Percentiles rank a stretch among this genome's conserved stretches.
phyloP scores from a whole-genome alignment of 805 yeast genomes.

The Lachancea kluyveri region DNA sequence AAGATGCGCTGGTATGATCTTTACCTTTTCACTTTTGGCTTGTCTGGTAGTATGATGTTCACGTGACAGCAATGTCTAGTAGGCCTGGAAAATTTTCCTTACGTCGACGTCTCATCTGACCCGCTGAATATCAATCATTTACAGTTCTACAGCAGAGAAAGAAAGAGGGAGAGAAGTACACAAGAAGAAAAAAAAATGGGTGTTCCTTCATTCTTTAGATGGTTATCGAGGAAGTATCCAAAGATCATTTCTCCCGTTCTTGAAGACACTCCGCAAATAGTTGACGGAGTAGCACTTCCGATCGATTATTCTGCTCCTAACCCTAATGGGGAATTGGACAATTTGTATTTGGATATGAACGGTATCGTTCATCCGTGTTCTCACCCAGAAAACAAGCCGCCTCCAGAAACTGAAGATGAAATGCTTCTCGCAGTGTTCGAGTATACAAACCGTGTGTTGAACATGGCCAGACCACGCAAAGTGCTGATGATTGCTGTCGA shows the following conservation, averaged over 20 bases:
- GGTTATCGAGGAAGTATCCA: constrained; percentile 91
- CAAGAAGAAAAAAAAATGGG: constrained; percentile 52
- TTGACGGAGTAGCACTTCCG: constrained; percentile 60
- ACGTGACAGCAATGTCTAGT: no score
- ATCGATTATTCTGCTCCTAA: constrained; percentile 68
- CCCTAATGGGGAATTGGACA: constrained; percentile 94
- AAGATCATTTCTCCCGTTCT: constrained; percentile 87
- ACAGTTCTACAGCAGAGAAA: neutral
- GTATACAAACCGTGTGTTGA: constrained; percentile 85
- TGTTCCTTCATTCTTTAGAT: constrained; percentile 96
- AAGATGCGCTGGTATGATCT: no score
- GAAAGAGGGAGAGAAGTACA: no score
- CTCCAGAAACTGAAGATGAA: constrained; percentile 95
- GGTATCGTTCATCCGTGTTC: constrained; percentile 99
- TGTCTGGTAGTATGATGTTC: no score
- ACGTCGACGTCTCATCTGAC: no score
- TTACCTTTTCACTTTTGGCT: no score
- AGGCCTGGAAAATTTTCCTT: no score
- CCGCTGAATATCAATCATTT: neutral
- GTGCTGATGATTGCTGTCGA: constrained; percentile 93
- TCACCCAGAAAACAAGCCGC: constrained; percentile 93
- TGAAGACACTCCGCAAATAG: constrained; percentile 56
- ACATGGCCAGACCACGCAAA: constrained; percentile 93
- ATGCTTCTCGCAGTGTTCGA: constrained; percentile 91
- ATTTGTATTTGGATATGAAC: constrained; percentile 93